phyloP scores from a whole-genome alignment of 2,329 filamentous ascomycete genomes.

The Graphiopsis chlorocephala region DNA sequence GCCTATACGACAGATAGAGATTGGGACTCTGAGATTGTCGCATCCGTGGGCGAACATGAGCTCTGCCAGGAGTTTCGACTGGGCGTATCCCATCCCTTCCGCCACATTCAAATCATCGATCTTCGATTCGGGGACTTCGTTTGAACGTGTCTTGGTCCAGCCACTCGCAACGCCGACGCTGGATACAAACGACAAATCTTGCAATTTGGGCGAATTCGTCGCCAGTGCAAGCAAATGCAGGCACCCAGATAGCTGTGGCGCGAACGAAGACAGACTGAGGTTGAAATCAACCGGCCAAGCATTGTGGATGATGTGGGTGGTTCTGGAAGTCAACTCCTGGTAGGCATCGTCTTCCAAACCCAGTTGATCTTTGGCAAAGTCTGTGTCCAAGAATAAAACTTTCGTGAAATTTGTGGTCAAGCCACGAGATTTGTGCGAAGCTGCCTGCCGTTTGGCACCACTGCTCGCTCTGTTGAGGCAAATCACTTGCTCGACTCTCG shows the following conservation, averaged over 20 bases:
- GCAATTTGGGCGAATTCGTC: constrained; percentile 28
- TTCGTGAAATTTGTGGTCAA: constrained; percentile 26
- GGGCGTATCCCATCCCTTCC: background rate
- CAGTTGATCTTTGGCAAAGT: background rate
- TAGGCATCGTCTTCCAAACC: constrained; percentile 26
- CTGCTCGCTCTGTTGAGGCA: constrained; percentile 32
- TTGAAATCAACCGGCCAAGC: constrained; percentile 41
- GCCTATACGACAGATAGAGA: constrained; percentile 41
- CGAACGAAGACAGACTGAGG: constrained; percentile 31
- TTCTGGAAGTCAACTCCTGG: constrained; percentile 19
- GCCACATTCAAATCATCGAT: background rate
- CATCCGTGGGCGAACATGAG: constrained; percentile 6
- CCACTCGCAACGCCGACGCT: constrained; percentile 28
- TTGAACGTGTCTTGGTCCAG: constrained; percentile 19
- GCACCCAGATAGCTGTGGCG: constrained; percentile 19
- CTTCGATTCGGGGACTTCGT: background rate
- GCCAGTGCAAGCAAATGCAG: constrained; percentile 28
- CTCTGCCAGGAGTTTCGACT: constrained; percentile 4
- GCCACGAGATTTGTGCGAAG: constrained; percentile 24
- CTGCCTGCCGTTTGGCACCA: constrained; percentile 22
- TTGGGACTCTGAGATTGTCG: constrained; percentile 14
- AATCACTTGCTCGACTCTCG: constrained; percentile 28
- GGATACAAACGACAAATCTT: constrained; percentile 41
- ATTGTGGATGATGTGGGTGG: constrained; percentile 36
- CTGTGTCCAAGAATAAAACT: constrained; percentile 25